These are phyloP conservation scores for Xylariaceae sp. DNA, from an alignment of 2,329 filamentous ascomycete genomes.

Conservation along the genomic window DNA sequence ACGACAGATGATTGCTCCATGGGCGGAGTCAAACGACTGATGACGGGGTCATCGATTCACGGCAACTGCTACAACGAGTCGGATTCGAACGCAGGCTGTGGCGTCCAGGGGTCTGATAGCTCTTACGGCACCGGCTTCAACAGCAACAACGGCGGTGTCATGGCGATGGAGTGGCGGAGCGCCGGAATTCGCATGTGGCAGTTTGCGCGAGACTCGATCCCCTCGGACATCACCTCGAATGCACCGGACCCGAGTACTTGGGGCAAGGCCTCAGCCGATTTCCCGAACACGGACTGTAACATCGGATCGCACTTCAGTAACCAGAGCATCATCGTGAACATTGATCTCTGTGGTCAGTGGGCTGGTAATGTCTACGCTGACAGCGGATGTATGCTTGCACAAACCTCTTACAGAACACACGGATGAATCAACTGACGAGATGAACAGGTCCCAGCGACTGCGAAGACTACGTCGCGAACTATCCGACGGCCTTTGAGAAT, in stretches of 20 bases:
- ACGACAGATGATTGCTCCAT: constrained; percentile 50
- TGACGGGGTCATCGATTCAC: constrained; percentile 42
- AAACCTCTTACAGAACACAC: background rate
- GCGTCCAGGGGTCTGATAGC: constrained; percentile 39
- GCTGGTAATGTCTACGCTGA: constrained; percentile 44
- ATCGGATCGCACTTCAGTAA: constrained; percentile 59
- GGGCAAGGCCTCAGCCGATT: constrained; percentile 61
- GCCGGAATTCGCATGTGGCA: constrained; percentile 63
- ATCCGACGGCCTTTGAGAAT: constrained; percentile 51
- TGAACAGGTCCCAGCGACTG: constrained; percentile 50
- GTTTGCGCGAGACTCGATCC: constrained; percentile 47
- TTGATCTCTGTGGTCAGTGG: constrained; percentile 59
- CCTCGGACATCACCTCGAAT: constrained; percentile 46
- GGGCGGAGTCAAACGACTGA: constrained; percentile 49
- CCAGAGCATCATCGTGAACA: constrained; percentile 63
- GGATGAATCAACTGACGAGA: background rate
- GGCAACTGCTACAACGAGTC: constrained; percentile 49
- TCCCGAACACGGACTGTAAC: constrained; percentile 59
- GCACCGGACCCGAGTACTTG: constrained; percentile 59
- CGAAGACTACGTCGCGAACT: constrained; percentile 53
- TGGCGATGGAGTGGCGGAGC: constrained; percentile 58
- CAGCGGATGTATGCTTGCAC: constrained; percentile 39
- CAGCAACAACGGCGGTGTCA: constrained; percentile 50
- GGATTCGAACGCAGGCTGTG: constrained; percentile 55
- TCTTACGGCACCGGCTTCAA: constrained; percentile 54